phyloP scores from a whole-genome alignment of 2,329 filamentous ascomycete species.

The Colletotrichum tropicicola region DNA sequence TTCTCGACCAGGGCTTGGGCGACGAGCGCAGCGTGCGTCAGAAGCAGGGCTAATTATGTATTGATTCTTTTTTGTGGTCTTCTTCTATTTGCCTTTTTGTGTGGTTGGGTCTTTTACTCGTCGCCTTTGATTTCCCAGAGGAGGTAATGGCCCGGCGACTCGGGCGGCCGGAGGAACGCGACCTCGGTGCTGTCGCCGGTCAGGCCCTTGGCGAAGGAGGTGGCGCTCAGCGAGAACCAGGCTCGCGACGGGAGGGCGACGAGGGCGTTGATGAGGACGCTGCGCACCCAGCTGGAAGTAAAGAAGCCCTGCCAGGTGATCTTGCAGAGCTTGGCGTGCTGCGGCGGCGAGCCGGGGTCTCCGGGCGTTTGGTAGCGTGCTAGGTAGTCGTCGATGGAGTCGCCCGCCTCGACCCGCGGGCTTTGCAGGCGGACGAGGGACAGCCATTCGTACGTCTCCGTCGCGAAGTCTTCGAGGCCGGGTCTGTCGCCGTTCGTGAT shows the following conservation, averaged over 20 bases:
- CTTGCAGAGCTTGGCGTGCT: constrained; percentile 52
- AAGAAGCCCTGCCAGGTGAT: constrained; percentile 70
- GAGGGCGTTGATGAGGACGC: constrained; percentile 56
- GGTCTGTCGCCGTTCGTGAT: constrained; percentile 48
- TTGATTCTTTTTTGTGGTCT: not conserved
- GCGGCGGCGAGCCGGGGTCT: constrained; percentile 33
- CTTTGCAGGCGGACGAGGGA: constrained; percentile 73
- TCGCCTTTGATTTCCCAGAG: constrained; percentile 66
- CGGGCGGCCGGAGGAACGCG: constrained; percentile 61
- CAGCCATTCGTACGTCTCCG: constrained; percentile 78
- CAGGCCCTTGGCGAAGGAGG: constrained; percentile 57
- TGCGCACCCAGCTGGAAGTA: constrained; percentile 59
- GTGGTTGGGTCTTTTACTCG: constrained; percentile 37
- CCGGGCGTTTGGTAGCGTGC: constrained; percentile 72
- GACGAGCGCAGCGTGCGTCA: constrained; percentile 72
- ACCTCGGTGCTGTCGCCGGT: constrained; percentile 57
- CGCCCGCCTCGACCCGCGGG: constrained; percentile 64
- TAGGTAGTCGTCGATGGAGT: constrained; percentile 74
- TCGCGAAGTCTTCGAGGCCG: constrained; percentile 69
- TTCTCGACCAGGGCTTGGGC: constrained; percentile 71
- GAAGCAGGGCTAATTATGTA: constrained; percentile 62
- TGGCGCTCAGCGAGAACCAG: constrained; percentile 66
- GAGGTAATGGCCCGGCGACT: constrained; percentile 61
- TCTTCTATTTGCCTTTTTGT: not conserved
- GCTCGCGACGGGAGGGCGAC: constrained; percentile 49